Evolutionary conservation across 257 asterid genomes (phyloP).

Genomic region (Fraxinus cuspidata): DNA sequence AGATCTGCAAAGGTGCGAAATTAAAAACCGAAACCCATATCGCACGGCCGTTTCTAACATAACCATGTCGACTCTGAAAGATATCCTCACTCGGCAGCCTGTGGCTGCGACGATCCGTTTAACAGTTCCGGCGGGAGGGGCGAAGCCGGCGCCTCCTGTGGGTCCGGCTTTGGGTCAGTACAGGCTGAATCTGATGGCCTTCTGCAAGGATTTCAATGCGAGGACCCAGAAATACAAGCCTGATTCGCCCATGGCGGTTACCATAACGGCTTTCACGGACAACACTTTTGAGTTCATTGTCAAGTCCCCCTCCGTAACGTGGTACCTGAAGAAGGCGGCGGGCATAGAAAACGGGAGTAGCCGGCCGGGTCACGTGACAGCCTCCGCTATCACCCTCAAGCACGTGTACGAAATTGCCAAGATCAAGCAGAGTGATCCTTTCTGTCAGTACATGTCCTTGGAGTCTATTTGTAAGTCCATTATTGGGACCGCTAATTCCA

Average conservation of each 20-base stretch:
- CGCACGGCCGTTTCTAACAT: neutral
- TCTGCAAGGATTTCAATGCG: conserved; percentile 89
- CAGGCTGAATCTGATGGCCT: conserved; percentile 84
- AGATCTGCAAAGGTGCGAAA: too few species aligned
- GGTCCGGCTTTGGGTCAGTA: conserved; percentile 90
- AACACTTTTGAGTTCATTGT: conserved; percentile 78
- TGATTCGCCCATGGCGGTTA: conserved; percentile 81
- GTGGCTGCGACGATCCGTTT: conserved; percentile 86
- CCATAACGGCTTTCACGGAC: conserved; percentile 73
- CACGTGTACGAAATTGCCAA: conserved; percentile 92
- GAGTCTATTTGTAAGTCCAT: conserved; percentile 77
- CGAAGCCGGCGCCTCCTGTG: conserved; percentile 86
- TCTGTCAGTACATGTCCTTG: conserved; percentile 73
- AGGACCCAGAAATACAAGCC: conserved; percentile 86
- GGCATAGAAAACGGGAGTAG: conserved; percentile 77
- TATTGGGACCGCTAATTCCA: conserved; percentile 80
- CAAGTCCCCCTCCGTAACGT: conserved; percentile 78
- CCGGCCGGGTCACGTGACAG: conserved; percentile 75
- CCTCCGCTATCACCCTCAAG: conserved; percentile 60
- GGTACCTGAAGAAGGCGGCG: conserved; percentile 92
- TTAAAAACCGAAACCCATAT: neutral
- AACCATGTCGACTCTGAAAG: conserved; percentile 74
- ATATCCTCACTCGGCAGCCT: conserved; percentile 81
- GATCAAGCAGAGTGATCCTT: conserved; percentile 81
- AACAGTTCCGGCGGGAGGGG: conserved; percentile 85